Conservation (phyloP, 1,284 basidiomycete genomes). For the Mycena sp. region DNA sequence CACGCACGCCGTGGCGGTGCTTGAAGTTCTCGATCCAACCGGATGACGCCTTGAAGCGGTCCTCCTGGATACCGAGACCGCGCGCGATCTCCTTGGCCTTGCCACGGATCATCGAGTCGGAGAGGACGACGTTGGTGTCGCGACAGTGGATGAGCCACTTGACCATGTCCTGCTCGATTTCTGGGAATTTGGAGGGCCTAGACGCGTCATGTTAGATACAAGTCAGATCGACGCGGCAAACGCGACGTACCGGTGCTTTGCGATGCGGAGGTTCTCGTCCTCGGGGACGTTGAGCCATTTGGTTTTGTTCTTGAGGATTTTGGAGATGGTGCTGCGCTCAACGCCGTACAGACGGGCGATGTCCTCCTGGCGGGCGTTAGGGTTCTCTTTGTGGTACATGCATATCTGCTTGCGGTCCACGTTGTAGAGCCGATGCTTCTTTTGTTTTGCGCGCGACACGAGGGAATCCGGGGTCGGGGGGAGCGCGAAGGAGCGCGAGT, state of each 20-base stretch:
- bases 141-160: conserved; percentile 70
- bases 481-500: conserved; percentile 38
- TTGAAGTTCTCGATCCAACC: conserved; percentile 96
- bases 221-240: conserved; percentile 14
- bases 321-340: conserved; percentile 93
- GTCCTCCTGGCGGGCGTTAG: conserved; percentile 81
- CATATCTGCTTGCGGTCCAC: conserved; percentile 85
- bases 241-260: conserved; percentile 72
- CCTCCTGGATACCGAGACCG: conserved; percentile 65
- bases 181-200: conserved; percentile 83
- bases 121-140: conserved; percentile 63
- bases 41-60: conserved; percentile 89
- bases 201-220: conserved; percentile 21
- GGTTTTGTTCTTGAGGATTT: conserved; percentile 87
- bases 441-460: conserved; percentile 60
- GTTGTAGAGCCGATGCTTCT: conserved; percentile 80
- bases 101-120: conserved; percentile 77
- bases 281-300: conserved; percentile 82
- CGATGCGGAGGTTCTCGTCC: conserved; percentile 64
- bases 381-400: conserved; percentile 69
- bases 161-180: conserved; percentile 75
- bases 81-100: conserved; percentile 80
- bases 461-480: conserved; percentile 36
- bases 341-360: conserved; percentile 83
- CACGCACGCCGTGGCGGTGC: conserved; percentile 78